Base-by-base conservation (phyloP, 495 filamentous ascomycete genomes). In the Lophiotrema nucula region DNA sequence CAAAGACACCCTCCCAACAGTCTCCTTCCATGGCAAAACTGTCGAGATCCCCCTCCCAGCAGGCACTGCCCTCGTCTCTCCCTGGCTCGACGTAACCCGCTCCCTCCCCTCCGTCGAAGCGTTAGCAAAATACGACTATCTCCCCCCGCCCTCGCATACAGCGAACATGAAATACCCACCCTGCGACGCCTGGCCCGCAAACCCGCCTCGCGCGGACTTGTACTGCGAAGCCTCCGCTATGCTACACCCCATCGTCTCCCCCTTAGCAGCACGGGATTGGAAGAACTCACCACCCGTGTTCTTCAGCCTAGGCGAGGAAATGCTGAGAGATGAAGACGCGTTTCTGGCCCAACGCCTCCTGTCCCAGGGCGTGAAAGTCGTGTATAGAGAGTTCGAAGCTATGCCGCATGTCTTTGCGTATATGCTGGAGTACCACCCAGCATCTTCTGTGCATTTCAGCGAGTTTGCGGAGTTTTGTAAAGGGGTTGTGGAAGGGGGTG, bases 391-490 rank as follows among this genome's bases (percentile, higher is more conserved):
- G 70, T 95, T 83, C 62, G 88, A 92, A 70, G 86, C 84, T 1
- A 95, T 96, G 89, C 91, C 92, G 41, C 92, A 97, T 67, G 88
- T 86, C 56, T 95, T 95, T 68, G 83, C 77, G 0, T 62, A 85
- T 58, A 45, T 95, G 0, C 71, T 96, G 4, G 66, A 70, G 76
- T n/a, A 67, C 64, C n/a, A 81, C 0, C 49, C 71, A 0, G 79
- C 74, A 4, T 65, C 77, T 1, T 72, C 70, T 52, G 69, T 75
- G 42, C 87, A 82, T 63, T 78, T 85, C 42, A 69, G 80, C 8
- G 70, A 77, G 18, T 79, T 83, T 73, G 74, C 79, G 0, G 72
- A 67, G 26, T 95, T 93, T 64, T 57, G 72, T 83, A 0, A 33
- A 23, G 23, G 38, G 0, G 71, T 70, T 28, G 74, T 81, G 3